phyloP scores from a whole-genome alignment of 2,329 filamentous ascomycete genomes.

The Sordariomycetes sp. region DNA sequence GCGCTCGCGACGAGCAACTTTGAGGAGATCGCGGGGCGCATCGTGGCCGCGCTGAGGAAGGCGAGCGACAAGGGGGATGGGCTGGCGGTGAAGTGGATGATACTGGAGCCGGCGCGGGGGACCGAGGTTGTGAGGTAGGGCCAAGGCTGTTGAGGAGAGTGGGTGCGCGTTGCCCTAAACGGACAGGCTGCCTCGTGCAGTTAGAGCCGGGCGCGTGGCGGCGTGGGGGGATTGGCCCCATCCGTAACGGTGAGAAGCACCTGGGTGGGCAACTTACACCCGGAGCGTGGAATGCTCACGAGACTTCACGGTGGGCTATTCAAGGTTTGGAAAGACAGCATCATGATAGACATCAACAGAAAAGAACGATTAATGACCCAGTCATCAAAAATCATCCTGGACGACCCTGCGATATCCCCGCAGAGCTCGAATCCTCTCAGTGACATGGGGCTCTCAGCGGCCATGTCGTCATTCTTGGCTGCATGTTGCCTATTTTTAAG shows the following conservation, averaged over 20 bases:
- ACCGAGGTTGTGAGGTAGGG: conserved; percentile 31
- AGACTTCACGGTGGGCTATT: not conserved
- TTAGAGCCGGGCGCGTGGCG: not conserved
- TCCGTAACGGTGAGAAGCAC: not conserved
- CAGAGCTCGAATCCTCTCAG: no score
- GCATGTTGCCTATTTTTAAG: not conserved
- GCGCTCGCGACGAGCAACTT: conserved; percentile 88
- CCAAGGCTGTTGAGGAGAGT: not conserved
- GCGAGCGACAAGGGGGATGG: conserved; percentile 39
- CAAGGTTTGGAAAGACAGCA: not conserved
- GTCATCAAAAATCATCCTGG: not conserved
- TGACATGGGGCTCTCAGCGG: not conserved
- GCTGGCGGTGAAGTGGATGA: conserved; percentile 75
- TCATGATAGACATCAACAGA: not conserved
- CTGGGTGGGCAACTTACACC: not conserved
- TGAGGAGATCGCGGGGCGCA: conserved; percentile 69
- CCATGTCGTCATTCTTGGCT: not conserved
- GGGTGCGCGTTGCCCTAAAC: not conserved
- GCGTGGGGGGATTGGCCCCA: not conserved
- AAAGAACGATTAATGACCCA: not conserved
- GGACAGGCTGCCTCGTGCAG: not conserved
- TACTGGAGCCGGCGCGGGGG: conserved; percentile 80
- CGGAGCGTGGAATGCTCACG: not conserved
- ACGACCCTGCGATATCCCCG: not conserved
- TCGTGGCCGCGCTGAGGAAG: conserved; percentile 62